Evolutionary conservation across 2,329 filamentous ascomycete species (phyloP).

Genomic region (Stagonosporopsis chrysanthemi): DNA sequence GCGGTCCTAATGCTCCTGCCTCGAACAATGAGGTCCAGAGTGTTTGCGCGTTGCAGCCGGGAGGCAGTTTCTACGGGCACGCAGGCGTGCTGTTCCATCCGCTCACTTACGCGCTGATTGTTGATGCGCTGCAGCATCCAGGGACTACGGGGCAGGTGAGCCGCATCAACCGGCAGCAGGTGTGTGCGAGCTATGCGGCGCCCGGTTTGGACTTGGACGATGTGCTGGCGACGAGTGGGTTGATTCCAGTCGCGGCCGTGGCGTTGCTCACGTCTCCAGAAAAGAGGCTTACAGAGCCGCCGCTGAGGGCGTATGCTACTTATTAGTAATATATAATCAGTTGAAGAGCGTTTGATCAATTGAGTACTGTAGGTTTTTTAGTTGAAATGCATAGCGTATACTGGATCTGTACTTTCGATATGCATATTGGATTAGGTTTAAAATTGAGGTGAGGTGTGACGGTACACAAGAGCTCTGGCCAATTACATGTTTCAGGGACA

Average conservation of each 20-base stretch:
- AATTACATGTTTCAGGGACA: neutral
- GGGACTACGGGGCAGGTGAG: conserved; percentile 55
- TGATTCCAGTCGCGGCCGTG: conserved; percentile 51
- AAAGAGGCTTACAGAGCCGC: conserved; percentile 51
- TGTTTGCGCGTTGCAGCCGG: conserved; percentile 52
- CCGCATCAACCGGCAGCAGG: conserved; percentile 49
- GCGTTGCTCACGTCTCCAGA: conserved; percentile 37
- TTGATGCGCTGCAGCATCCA: conserved; percentile 59
- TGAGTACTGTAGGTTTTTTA: neutral
- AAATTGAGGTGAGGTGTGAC: neutral
- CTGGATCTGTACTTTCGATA: neutral
- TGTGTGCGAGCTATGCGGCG: conserved; percentile 52
- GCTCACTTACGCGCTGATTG: conserved; percentile 54
- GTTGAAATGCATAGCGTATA: neutral
- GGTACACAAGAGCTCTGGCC: neutral
- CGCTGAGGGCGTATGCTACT: conserved; percentile 11
- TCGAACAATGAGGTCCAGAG: conserved; percentile 60
- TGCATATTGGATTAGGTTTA: neutral
- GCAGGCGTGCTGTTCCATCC: conserved; percentile 61
- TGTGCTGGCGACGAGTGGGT: conserved; percentile 55
- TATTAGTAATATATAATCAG: neutral
- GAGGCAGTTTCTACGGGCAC: conserved; percentile 59
- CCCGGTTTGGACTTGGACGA: conserved; percentile 54
- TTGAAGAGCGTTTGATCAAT: neutral
- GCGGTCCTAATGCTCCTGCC: conserved; percentile 54